Base-by-base conservation (phyloP, 2,329 filamentous ascomycete genomes). In the Fusarium paranaense region DNA sequence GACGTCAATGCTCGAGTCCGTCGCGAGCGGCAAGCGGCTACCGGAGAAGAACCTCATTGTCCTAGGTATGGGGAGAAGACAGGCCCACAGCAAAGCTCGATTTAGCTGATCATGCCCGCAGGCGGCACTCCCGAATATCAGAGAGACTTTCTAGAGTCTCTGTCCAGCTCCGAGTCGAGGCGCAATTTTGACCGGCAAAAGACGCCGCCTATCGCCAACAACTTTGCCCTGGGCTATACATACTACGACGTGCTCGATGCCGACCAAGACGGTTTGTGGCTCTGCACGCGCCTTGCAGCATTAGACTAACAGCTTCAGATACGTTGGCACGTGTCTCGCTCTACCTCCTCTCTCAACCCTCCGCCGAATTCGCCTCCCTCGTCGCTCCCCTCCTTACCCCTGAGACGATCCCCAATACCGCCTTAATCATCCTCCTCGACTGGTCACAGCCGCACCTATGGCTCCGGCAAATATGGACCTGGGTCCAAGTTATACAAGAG, bases 381-480 rank as follows among this genome's bases (percentile, higher is more conserved):
- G 88, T 98, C 70, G 92, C 92, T 76, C 95, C 95, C 27, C 92
- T 98, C 61, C 89, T 98, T 70, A 97, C 93, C 20, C 92, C 94
- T 50, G 90, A 94, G 82, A 92, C 94, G 8, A 93, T 98, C 80
- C 92, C 94, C 33, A 93, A 97, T 81, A 97, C 94, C 56, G 89
- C 97, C 70, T 90, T 98, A 72, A 94, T 97, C 71, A 91, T 99
- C 78, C 86, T 99, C n/a, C 88, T 99, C 50, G 95, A 98, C 85
- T 99, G 97, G 97, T 93, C 94, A 67, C 91, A 97, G 80, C 97
- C 97, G 16, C 98, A 97, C 91, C 87, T 91, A 72, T 99, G 97
- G 95, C 89, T 98, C 80, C 90, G 94, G 68, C 93, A 98, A 83
- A 86, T 99, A 66, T 90, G 94, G 79, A 93, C 93, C 80, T 99